Evolutionary conservation across 164 flowering plant species (phyloP).

Genomic region (Cinnamomum chago): DNA sequence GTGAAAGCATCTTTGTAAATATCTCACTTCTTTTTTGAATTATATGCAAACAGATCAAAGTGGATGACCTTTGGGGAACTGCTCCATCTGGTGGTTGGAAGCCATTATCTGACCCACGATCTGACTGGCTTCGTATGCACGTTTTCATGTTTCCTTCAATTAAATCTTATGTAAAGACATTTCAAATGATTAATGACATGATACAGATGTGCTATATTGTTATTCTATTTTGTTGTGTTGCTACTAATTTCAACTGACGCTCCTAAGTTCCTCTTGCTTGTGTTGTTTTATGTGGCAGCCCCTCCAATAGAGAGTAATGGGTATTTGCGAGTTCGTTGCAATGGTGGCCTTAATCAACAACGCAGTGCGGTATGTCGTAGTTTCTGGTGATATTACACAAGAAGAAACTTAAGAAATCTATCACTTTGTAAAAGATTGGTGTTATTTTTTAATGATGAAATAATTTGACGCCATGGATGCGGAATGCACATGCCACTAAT

Average conservation of each 20-base stretch:
- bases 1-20: neutral
- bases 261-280: neutral
- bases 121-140: slow-evolving; percentile 79
- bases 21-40: neutral
- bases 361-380: slow-evolving; percentile 73
- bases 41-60: slow-evolving; percentile 37
- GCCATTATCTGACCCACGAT: slow-evolving; percentile 91
- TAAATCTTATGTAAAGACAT: too few species aligned
- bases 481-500: too few species aligned
- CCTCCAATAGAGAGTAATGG: slow-evolving; percentile 83
- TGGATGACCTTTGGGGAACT: slow-evolving; percentile 68
- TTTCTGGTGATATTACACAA: neutral
- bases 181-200: neutral
- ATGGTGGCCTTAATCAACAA: slow-evolving; percentile 98
- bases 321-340: slow-evolving; percentile 87
- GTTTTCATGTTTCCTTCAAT: neutral
- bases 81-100: slow-evolving; percentile 85
- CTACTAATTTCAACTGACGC: neutral
- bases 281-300: slow-evolving; percentile 38
- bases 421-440: too few species aligned
- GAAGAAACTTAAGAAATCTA: too few species aligned
- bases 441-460: too few species aligned
- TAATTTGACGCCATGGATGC: too few species aligned
- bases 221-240: neutral
- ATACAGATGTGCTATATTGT: neutral